Conservation (phyloP, 495 filamentous ascomycete species). For the Aspergillus ellipticus region DNA sequence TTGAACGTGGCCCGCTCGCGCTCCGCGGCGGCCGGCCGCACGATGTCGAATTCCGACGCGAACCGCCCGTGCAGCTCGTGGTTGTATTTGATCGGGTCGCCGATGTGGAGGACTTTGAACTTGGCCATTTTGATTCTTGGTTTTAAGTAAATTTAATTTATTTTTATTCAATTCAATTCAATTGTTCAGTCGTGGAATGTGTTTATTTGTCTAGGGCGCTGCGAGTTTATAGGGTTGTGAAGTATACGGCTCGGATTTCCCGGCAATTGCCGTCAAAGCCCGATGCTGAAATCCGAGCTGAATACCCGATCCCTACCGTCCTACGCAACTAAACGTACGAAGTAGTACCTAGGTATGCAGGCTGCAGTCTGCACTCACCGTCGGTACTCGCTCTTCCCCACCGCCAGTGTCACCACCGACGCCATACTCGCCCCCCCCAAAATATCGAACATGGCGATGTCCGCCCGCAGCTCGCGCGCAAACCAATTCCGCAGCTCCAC, state of each 20-base stretch:
- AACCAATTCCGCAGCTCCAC: slow-evolving; percentile 44
- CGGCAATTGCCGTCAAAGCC: too few relatives aligned
- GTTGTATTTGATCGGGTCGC: slow-evolving; percentile 66
- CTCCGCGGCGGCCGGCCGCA: slow-evolving; percentile 49
- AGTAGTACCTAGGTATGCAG: neutral
- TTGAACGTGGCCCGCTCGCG: slow-evolving; percentile 57
- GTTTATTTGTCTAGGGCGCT: too few relatives aligned
- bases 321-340: too few relatives aligned
- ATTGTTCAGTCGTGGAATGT: too few relatives aligned
- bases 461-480: slow-evolving; percentile 22
- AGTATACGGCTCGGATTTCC: too few relatives aligned
- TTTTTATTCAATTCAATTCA: too few relatives aligned
- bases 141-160: neutral
- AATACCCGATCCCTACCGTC: too few relatives aligned
- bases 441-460: slow-evolving; percentile 32
- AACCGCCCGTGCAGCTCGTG: slow-evolving; percentile 55
- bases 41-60: slow-evolving; percentile 52
- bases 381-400: neutral
- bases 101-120: slow-evolving; percentile 59
- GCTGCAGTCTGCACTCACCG: neutral
- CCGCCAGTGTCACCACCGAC: slow-evolving; percentile 1
- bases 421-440: slow-evolving; percentile 6
- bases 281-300: too few relatives aligned
- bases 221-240: too few relatives aligned
- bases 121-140: slow-evolving; percentile 15